These are phyloP conservation scores for Fusarium beomiforme DNA, from an alignment of 2,329 filamentous ascomycete species.

Conservation along the genomic window DNA sequence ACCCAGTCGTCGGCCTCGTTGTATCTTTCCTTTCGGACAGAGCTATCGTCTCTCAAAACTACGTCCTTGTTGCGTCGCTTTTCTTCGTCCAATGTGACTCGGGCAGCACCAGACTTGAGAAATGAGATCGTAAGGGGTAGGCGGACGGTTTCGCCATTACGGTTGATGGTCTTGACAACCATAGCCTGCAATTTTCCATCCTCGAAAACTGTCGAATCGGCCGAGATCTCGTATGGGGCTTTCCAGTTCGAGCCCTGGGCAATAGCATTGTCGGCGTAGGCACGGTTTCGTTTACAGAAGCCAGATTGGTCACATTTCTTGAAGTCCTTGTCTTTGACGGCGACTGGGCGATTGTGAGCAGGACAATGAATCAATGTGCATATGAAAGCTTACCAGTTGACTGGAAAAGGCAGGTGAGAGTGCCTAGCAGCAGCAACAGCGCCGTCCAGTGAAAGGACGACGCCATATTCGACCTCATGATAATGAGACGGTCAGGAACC, in stretches of 20 bases:
- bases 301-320: constrained; percentile 96
- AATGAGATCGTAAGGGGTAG: constrained; percentile 89
- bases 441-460: constrained; percentile 72
- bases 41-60: constrained; percentile 84
- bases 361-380: too few species aligned
- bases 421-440: constrained; percentile 67
- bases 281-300: constrained; percentile 96
- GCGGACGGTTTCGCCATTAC: constrained; percentile 72
- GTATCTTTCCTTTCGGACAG: constrained; percentile 89
- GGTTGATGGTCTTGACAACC: constrained; percentile 81
- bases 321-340: constrained; percentile 96
- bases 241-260: constrained; percentile 74
- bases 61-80: constrained; percentile 89
- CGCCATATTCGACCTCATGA: constrained; percentile 62
- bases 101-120: constrained; percentile 86
- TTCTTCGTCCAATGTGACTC: constrained; percentile 92
- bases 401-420: constrained; percentile 68
- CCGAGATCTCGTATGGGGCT: constrained; percentile 81
- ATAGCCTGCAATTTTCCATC: constrained; percentile 82
- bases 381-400: constrained; percentile 66
- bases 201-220: constrained; percentile 78
- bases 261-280: constrained; percentile 81
- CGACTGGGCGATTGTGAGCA: constrained; percentile 60
- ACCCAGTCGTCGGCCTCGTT: constrained; percentile 90
- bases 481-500: constrained; percentile 35